A percentile compares a stretch with the other conserved stretches of the same genome.
These are phyloP conservation scores for Ogataea minuta DNA, from an alignment of 805 yeast genomes.

Conservation along the genomic window DNA sequence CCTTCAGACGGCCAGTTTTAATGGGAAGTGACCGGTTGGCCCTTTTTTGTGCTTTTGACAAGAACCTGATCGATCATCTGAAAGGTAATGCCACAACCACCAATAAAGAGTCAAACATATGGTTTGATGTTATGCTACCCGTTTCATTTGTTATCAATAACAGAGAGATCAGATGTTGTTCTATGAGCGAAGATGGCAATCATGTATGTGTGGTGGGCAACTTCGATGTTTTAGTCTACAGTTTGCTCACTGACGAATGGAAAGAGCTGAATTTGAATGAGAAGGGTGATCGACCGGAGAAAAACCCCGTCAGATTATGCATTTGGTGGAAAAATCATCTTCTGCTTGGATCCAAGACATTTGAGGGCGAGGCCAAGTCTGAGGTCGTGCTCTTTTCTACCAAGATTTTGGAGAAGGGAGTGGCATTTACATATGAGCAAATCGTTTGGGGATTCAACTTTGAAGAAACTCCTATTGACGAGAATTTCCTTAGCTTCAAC, in stretches of 20 bases:
- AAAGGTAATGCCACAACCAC: slow-evolving; percentile 25
- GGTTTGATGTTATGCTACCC: slow-evolving; percentile 49
- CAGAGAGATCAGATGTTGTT: slow-evolving; percentile 40
- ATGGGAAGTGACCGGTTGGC: slow-evolving; percentile 39
- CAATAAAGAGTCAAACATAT: slow-evolving; percentile 40
- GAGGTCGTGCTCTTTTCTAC: slow-evolving; percentile 32
- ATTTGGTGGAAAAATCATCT: slow-evolving; percentile 36
- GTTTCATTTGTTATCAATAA: slow-evolving; percentile 43
- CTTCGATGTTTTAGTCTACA: slow-evolving; percentile 44
- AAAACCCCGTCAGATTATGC: slow-evolving; percentile 37
- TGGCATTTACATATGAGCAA: slow-evolving; percentile 27
- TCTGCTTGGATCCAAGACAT: slow-evolving; percentile 29
- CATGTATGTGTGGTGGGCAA: slow-evolving; percentile 50
- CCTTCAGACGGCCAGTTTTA: slow-evolving; percentile 41
- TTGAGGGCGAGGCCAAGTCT: slow-evolving; percentile 26
- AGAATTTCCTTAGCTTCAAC: slow-evolving; percentile 30
- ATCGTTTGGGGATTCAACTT: slow-evolving; percentile 37
- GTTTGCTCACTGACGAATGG: slow-evolving; percentile 43
- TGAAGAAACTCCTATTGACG: slow-evolving; percentile 27
- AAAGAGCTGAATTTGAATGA: slow-evolving; percentile 39
- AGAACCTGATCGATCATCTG: slow-evolving; percentile 37
- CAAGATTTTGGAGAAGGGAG: slow-evolving; percentile 22
- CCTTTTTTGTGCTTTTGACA: slow-evolving; percentile 48
- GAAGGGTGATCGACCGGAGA: slow-evolving; percentile 26
- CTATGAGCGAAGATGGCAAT: slow-evolving; percentile 48